A percentile compares a stretch with the other conserved stretches of the same genome.
Evolutionary conservation across 2,329 filamentous ascomycete genomes (phyloP).

Genomic region (Botrytis cinerea): DNA sequence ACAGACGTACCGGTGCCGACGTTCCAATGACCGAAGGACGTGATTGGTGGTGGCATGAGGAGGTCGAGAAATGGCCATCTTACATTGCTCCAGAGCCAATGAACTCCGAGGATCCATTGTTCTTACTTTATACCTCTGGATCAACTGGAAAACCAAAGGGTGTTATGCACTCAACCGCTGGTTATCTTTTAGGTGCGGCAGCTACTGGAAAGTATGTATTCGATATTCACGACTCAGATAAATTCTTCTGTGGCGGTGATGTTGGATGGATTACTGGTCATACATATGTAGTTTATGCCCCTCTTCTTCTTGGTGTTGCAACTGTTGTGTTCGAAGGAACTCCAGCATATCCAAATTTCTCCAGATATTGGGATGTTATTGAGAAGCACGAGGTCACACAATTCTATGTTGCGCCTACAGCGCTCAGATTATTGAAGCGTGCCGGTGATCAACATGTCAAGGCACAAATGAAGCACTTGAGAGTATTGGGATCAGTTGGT

Average conservation of each 20-base stretch:
- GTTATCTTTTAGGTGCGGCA: slow-evolving; percentile 92
- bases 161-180: slow-evolving; percentile 95
- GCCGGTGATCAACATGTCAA: slow-evolving; percentile 92
- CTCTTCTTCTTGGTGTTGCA: slow-evolving; percentile 85
- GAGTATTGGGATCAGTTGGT: slow-evolving; percentile 90
- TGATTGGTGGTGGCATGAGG: slow-evolving; percentile 98
- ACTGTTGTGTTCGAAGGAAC: slow-evolving; percentile 98
- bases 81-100: slow-evolving; percentile 89
- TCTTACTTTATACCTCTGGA: slow-evolving; percentile 96
- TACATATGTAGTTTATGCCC: slow-evolving; percentile 97
- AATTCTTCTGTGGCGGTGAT: slow-evolving; percentile 96
- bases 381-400: slow-evolving; percentile 93
- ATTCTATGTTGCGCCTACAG: slow-evolving; percentile 97
- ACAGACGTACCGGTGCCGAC: slow-evolving; percentile 91
- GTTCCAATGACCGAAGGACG: slow-evolving; percentile 87
- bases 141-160: slow-evolving; percentile 99
- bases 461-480: slow-evolving; percentile 82
- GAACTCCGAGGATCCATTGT: slow-evolving; percentile 92
- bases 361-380: slow-evolving; percentile 98
- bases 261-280: slow-evolving; percentile 99
- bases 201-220: slow-evolving; percentile 98
- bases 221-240: slow-evolving; percentile 91
- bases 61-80: slow-evolving; percentile 92
- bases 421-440: slow-evolving; percentile 88
- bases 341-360: slow-evolving; percentile 96